Conservation (phyloP, 176 grass and related monocot genomes). For the Phoenix roebelenii region DNA sequence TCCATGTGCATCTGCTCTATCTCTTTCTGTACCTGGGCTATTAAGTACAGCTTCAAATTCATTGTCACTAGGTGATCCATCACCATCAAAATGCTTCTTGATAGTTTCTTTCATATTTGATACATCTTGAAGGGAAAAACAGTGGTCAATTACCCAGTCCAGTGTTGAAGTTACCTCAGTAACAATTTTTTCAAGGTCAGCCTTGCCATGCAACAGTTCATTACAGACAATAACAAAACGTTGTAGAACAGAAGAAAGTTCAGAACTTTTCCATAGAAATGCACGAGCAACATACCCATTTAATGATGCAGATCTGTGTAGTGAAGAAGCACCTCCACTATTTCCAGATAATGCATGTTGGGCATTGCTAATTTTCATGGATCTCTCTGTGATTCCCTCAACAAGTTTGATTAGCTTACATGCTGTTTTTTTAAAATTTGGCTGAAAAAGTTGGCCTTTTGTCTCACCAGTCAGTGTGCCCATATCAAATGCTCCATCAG, state of each 20-base stretch:
- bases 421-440: slow-evolving; percentile 38
- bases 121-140: slow-evolving; percentile 89
- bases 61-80: slow-evolving; percentile 28
- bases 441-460: slow-evolving; percentile 13
- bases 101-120: slow-evolving; percentile 80
- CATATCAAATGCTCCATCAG: neutral
- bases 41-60: slow-evolving; percentile 39
- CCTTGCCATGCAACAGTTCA: slow-evolving; percentile 45
- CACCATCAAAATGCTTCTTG: slow-evolving; percentile 49
- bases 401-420: slow-evolving; percentile 70
- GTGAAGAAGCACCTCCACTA: slow-evolving; percentile 8
- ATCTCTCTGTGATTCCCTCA: slow-evolving; percentile 66
- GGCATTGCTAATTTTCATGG: slow-evolving; percentile 33
- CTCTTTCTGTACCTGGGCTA: slow-evolving; percentile 6
- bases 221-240: slow-evolving; percentile 67
- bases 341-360: slow-evolving; percentile 23
- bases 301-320: neutral
- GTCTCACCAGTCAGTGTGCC: neutral
- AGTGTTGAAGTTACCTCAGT: slow-evolving; percentile 43
- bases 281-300: slow-evolving; percentile 59
- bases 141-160: slow-evolving; percentile 75
- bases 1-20: slow-evolving; percentile 21
- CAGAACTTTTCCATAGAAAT: slow-evolving; percentile 76
- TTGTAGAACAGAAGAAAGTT: slow-evolving; percentile 51
- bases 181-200: slow-evolving; percentile 50